Percentiles rank a stretch among this genome's conserved stretches.
Conservation (phyloP, 495 filamentous ascomycete species). For the Beverwykella pulmonaria region DNA sequence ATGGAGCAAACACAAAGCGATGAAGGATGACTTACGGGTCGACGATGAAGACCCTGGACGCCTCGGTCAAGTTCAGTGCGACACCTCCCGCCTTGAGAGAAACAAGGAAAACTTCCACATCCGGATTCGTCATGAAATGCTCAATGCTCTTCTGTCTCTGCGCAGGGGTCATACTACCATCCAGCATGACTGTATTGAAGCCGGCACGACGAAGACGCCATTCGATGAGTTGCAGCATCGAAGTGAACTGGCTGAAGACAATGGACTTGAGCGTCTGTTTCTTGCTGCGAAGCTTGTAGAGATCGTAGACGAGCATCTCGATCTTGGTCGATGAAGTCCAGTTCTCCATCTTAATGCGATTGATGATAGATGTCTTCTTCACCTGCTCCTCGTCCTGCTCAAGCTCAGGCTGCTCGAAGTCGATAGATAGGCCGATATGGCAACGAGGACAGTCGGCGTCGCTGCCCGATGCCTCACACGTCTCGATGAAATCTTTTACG, state of each 20-base stretch:
- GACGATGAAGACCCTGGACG: conserved; percentile 89
- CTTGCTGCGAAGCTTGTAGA: conserved; percentile 83
- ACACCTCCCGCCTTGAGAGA: conserved; percentile 95
- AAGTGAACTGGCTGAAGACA: conserved; percentile 72
- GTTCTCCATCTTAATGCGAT: conserved; percentile 93
- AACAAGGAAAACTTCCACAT: conserved; percentile 93
- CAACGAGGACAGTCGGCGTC: conserved; percentile 85
- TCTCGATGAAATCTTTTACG: conserved; percentile 78
- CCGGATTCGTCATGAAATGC: conserved; percentile 90
- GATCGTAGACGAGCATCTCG: conserved; percentile 89
- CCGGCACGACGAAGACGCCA: conserved; percentile 94
- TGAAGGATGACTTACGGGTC: conserved; percentile 69
- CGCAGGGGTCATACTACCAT: conserved; percentile 91
- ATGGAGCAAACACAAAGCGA: background rate
- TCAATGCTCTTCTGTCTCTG: conserved; percentile 90
- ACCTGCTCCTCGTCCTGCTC: conserved; percentile 80
- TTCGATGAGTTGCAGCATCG: conserved; percentile 79
- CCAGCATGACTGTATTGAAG: conserved; percentile 96
- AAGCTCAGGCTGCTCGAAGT: conserved; percentile 90
- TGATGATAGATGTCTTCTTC: conserved; percentile 95
- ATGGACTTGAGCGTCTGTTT: conserved; percentile 91
- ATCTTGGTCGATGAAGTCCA: conserved; percentile 99
- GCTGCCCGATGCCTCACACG: conserved; percentile 59
- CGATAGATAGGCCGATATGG: conserved; percentile 85
- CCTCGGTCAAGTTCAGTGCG: conserved; percentile 91